phyloP scores from a whole-genome alignment of 2,329 filamentous ascomycete species.

The Emmonsiellopsis sp. region DNA sequence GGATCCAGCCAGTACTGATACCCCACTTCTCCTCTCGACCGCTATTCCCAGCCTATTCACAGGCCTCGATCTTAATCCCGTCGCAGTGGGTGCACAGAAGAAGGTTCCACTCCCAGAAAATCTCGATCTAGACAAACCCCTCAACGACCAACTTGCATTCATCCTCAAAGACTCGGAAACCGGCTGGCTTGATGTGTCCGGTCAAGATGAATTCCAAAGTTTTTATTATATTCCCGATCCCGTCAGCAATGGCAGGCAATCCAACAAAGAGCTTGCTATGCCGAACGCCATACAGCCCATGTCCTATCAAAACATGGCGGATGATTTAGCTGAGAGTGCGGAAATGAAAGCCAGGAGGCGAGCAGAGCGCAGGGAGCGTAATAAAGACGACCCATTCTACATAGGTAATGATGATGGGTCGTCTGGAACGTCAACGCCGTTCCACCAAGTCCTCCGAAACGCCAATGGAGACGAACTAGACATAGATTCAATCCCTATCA shows the following conservation, averaged over 20 bases:
- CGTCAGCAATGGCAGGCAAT: conserved; percentile 11
- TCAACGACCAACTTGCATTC: conserved; percentile 63
- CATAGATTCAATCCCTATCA: conserved; percentile 90
- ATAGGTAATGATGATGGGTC: conserved; percentile 52
- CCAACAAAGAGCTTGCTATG: conserved; percentile 14
- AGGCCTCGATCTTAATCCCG: conserved; percentile 84
- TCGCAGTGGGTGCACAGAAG: conserved; percentile 69
- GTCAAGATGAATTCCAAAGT: conserved; percentile 34
- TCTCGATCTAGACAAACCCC: conserved; percentile 70
- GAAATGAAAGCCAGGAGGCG: conserved; percentile 66
- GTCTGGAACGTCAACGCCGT: conserved; percentile 61
- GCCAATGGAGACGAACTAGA: conserved; percentile 73
- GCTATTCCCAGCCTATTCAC: conserved; percentile 81
- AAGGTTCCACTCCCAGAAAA: conserved; percentile 74
- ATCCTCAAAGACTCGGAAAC: conserved; percentile 54
- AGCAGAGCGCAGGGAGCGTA: conserved; percentile 68
- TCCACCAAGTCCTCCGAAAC: conserved; percentile 65
- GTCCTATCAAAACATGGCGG: conserved; percentile 29
- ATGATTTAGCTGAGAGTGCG: conserved; percentile 51
- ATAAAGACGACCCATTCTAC: conserved; percentile 93
- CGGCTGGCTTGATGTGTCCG: conserved; percentile 36
- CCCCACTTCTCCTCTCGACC: conserved; percentile 78
- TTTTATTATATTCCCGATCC: conserved; percentile 32
- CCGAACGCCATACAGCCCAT: conserved; percentile 15
- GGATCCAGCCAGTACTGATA: conserved; percentile 39